These are phyloP conservation scores for Suillus spraguei DNA, from an alignment of 768 basidiomycete species.

Conservation along the genomic window DNA sequence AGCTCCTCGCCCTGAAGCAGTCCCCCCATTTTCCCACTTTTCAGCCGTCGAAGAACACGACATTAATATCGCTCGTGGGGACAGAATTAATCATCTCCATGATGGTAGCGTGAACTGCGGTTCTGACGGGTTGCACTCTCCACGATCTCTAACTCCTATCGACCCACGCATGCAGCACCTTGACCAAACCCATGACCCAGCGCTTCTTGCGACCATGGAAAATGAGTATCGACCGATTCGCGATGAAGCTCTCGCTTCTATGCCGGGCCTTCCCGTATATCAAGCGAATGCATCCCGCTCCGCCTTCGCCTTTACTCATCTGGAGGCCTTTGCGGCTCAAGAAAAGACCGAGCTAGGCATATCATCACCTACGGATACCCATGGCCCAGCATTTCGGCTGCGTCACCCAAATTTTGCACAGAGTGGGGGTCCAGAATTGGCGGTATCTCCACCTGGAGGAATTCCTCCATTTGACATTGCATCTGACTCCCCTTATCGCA, in stretches of 20 bases:
- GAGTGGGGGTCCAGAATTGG: constrained; percentile 14
- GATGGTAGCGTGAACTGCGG: constrained; percentile 13
- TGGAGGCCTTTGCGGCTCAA: constrained; percentile 76
- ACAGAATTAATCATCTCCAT: constrained; percentile 20
- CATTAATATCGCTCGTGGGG: constrained; percentile 42
- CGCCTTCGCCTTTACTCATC: constrained; percentile 68
- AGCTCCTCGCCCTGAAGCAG: constrained; percentile 32
- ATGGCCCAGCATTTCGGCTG: constrained; percentile 17
- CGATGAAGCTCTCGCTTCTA: constrained; percentile 28
- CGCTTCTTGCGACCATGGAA: constrained; percentile 39
- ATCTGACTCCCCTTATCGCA: constrained; percentile 20
- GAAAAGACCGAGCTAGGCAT: constrained; percentile 73
- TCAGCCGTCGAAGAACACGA: constrained; percentile 54
- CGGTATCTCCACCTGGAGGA: constrained; percentile 7
- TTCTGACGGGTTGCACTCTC: constrained; percentile 12
- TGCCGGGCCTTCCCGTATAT: constrained; percentile 66
- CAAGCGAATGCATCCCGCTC: constrained; percentile 60
- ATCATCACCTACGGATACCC: constrained; percentile 41
- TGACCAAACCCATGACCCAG: constrained; percentile 50
- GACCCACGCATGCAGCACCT: constrained; percentile 41
- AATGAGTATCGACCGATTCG: constrained; percentile 26
- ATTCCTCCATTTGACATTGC: constrained; percentile 16
- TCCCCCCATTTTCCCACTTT: constrained; percentile 41
- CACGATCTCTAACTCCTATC: constrained; percentile 17
- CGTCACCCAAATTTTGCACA: constrained; percentile 19